Evolutionary conservation across 2,329 filamentous ascomycete genomes (phyloP).

Genomic region (Cercospora canescens): DNA sequence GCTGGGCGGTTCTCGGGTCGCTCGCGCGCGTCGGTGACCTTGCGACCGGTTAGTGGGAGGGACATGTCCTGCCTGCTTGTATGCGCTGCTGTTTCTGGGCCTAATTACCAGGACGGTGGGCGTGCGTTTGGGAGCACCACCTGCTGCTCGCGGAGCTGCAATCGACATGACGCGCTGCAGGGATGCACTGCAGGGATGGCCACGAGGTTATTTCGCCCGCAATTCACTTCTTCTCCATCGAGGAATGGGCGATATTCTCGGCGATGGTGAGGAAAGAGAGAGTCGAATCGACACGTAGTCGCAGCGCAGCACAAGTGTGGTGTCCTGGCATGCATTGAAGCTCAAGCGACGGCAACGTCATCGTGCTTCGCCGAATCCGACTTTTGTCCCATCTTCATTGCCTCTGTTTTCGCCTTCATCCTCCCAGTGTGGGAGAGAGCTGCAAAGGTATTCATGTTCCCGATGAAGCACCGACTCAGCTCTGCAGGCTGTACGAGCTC

Average conservation of each 20-base stretch:
- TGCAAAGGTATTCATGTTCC: background rate
- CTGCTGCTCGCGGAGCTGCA: conserved; percentile 17
- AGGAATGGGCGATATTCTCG: background rate
- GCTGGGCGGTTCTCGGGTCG: conserved; percentile 15
- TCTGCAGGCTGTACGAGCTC: background rate
- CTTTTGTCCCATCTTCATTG: background rate
- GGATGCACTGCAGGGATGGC: background rate
- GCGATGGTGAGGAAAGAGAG: background rate
- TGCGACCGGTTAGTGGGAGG: conserved; percentile 15
- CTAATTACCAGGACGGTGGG: conserved; percentile 25
- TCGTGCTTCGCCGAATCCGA: background rate
- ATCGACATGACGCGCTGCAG: conserved; percentile 16
- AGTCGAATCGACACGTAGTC: background rate
- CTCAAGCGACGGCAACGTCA: background rate
- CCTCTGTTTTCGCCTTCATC: background rate
- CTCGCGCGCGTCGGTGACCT: conserved; percentile 29
- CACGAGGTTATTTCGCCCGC: background rate
- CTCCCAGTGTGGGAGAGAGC: no score
- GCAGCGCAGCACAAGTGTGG: background rate
- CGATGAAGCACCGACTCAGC: background rate
- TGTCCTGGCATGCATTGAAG: background rate
- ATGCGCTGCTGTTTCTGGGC: background rate
- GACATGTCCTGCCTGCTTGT: conserved; percentile 13
- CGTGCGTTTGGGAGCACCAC: conserved; percentile 19
- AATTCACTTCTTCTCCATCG: background rate